Base-by-base conservation (phyloP, 306 rosid species). In the Crotalaria pallida region DNA sequence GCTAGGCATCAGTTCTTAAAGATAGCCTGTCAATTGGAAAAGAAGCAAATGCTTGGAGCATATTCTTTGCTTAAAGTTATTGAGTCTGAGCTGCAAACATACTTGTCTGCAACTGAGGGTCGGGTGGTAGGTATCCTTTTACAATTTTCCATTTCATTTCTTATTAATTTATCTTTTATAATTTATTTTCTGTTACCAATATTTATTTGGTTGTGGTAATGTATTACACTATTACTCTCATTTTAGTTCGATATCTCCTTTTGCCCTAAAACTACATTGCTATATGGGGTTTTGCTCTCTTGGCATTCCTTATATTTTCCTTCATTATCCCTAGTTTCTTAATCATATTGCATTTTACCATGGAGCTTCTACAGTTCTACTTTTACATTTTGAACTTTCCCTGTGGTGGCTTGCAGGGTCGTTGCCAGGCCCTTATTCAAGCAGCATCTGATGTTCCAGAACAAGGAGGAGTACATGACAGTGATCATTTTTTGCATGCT, bases 401-500 rank as follows among this genome's bases (percentile, higher is more conserved):
- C 74, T 26, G 26, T 31, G 57, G 60, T 50, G 75, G 60, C 41
- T 67, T 69, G 60, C 59, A 94, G 99, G 92, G 87, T 72, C 92
- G 92, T 74, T 91, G 96, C 85, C 74, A 80, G 85, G 96, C 96
- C 15, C 82, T 91, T 33, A 89, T 94, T 72, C 96, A 94, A 89
- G 97, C 92, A 58, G 89, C 95, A 71, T 87, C 97, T 55, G 99
- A 91, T 80, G 88, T 82, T 78, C 97, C 89, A 84, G 97, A 94
- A 78, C 95, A 87, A 73, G 97, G 99, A 69, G 98, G 96, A 44
- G 97, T 94, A 69, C 96, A 94, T 81, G 99, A 94, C 69, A 90
- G 84, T 57, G 99, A 94, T 75, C 79, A 87, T 77, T 86, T 91
- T 84, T 78, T 94, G 91, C 99, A 94, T 71, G 89, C 96, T 56